Base-by-base conservation (phyloP, 2,329 filamentous ascomycete species). In the Myriosclerotinia curreyana region DNA sequence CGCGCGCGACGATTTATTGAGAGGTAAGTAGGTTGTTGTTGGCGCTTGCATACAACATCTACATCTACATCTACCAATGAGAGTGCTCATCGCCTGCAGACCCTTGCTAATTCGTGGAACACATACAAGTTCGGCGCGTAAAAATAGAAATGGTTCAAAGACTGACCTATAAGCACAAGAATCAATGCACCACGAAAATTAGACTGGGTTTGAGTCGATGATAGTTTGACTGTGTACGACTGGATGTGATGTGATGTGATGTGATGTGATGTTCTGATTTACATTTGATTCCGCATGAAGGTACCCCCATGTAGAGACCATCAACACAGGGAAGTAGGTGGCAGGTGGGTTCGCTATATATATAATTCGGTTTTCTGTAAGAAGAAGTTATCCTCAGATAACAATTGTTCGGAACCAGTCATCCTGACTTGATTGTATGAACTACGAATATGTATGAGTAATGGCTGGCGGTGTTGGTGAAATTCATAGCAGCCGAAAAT, bases 161-260 rank as follows among this genome's bases (percentile, higher is more conserved):
- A 48, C 14, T 48, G 28, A 36, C 55, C 55, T 36, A 46, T 42
- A 20, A 20, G 12, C 11, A 58, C 34, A 20, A 15, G 17, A 11
- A 20, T 58, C 14, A 42, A 28, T 44, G 25, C 61, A 50, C 31
- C 53, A 59, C 44, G 17, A 44, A 31, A 31, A 49, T 50, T 14
- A 58, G 38, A 56, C 28, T 42, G 34, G 40, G 61, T 64, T 64
- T 59, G 46, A 59, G 36, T 42, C 49, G 25, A 44, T 34, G 36
- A 36, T 59, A 40, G 53, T 36, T 50, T 7, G 22, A 49, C 20
- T 59, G 22, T n/a, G 38, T n/a, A 59, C 34, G 61, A 64, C 53
- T 64, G 61, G 53, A 64, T 51, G 61, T 64, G 44, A 59, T 59
- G 55, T 64, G 40, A 55, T 55, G 53, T 55, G 53, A 64, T 51